A percentile compares a stretch with the other conserved stretches of the same genome.
These are phyloP conservation scores for Calonectria henricotiae DNA, from an alignment of 2,329 filamentous ascomycete genomes.

Conservation along the genomic window DNA sequence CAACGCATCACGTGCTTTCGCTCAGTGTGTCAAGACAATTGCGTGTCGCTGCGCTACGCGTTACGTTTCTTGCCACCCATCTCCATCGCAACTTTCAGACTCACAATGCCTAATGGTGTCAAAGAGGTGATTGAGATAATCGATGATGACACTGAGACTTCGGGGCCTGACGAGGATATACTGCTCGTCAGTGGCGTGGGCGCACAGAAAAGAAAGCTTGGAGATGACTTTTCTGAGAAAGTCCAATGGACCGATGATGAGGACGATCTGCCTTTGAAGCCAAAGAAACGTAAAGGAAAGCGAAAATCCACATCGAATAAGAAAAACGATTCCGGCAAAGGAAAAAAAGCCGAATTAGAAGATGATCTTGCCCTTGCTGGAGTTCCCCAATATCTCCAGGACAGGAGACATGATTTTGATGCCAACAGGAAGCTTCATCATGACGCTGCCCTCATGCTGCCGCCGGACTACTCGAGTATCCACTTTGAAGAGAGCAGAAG, in stretches of 20 bases:
- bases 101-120: conserved; percentile 40
- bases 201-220: conserved; percentile 59
- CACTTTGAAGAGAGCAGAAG: conserved; percentile 73
- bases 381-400: conserved; percentile 82
- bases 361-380: conserved; percentile 68
- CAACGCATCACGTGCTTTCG: conserved; percentile 50
- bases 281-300: conserved; percentile 61
- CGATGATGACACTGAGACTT: conserved; percentile 49
- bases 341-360: conserved; percentile 58
- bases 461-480: conserved; percentile 83
- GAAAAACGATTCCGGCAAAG: conserved; percentile 48
- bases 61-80: conserved; percentile 25
- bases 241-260: conserved; percentile 74
- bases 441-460: conserved; percentile 80
- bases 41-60: conserved; percentile 46
- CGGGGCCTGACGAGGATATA: conserved; percentile 42
- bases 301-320: conserved; percentile 54
- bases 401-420: conserved; percentile 81
- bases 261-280: conserved; percentile 71
- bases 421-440: conserved; percentile 72
- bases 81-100: conserved; percentile 5
- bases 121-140: conserved; percentile 51
- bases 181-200: conserved; percentile 29
- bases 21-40: background rate
- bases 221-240: conserved; percentile 61